phyloP scores from a whole-genome alignment of 78 protist species.

The Mastigamoeba balamuthi region DNA sequence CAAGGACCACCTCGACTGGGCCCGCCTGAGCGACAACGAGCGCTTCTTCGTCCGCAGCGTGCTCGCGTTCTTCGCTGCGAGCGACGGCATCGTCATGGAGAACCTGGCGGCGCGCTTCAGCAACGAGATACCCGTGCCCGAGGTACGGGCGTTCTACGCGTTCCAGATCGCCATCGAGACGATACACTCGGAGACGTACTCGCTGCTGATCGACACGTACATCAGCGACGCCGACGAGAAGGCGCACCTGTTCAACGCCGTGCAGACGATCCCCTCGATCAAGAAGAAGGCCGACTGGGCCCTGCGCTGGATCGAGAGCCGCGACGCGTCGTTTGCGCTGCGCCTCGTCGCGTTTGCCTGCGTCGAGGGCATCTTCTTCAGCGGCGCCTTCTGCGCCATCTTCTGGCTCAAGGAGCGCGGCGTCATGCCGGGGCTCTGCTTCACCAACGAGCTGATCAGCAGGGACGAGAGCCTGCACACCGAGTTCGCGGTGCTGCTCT shows the following conservation, averaged over 20 bases:
- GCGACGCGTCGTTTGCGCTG: conserved; percentile 65
- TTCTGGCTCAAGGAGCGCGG: conserved; percentile 98
- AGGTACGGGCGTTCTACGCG: conserved; percentile 97
- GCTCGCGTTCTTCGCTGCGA: conserved; percentile 95
- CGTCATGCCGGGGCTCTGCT: conserved; percentile 92
- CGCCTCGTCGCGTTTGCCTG: conserved; percentile 96
- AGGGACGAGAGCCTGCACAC: conserved; percentile 97
- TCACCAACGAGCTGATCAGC: conserved; percentile 91
- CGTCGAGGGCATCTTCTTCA: conserved; percentile 98
- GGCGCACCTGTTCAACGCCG: conserved; percentile 78
- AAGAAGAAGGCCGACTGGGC: conserved; percentile 96
- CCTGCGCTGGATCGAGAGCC: conserved; percentile 80
- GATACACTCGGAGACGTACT: conserved; percentile 91
- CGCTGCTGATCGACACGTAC: conserved; percentile 90
- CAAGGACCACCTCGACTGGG: conserved; percentile 70
- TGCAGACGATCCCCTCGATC: conserved; percentile 84
- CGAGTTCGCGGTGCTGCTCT: conserved; percentile 94
- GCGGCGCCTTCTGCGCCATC: conserved; percentile 91
- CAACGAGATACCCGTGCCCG: conserved; percentile 91
- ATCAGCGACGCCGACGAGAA: conserved; percentile 63
- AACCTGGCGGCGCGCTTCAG: conserved; percentile 85
- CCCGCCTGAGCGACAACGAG: conserved; percentile 74
- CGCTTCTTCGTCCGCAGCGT: conserved; percentile 82
- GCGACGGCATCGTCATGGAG: conserved; percentile 96
- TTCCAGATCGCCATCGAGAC: conserved; percentile 95